Evolutionary conservation across 148 eudicot species (phyloP).

Genomic region (Arctostaphylos glauca): DNA sequence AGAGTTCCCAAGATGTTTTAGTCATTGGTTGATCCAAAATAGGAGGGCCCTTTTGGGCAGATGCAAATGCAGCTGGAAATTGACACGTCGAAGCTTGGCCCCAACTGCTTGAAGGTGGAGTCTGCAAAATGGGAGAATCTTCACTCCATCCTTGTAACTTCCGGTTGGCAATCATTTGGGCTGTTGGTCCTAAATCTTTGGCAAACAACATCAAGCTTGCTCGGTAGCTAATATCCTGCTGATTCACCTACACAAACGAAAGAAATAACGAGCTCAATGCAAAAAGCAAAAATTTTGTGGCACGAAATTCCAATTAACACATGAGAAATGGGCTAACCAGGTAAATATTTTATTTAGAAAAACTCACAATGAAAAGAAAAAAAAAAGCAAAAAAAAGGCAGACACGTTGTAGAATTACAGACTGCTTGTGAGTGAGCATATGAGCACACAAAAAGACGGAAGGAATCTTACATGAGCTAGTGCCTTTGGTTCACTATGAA

Average conservation of each 20-base stretch:
- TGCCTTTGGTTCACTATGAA: constrained; percentile 15
- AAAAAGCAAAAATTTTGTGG: neutral
- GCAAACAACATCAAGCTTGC: constrained; percentile 66
- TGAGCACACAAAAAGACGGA: neutral
- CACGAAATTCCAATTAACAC: neutral
- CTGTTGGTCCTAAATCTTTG: constrained; percentile 69
- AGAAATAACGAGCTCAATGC: neutral
- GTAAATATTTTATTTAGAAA: neutral
- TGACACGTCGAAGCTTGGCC: constrained; percentile 12
- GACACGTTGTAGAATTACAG: neutral
- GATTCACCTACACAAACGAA: constrained; percentile 36
- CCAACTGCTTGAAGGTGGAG: neutral
- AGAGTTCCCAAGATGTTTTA: neutral
- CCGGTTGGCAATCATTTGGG: constrained; percentile 59
- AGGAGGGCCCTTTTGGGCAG: constrained; percentile 11
- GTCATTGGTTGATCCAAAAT: neutral
- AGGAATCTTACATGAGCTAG: constrained; percentile 36
- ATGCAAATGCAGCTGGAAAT: constrained; percentile 9
- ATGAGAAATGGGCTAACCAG: neutral
- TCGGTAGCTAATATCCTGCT: constrained; percentile 40
- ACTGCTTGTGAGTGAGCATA: neutral
- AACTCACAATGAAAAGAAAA: neutral
- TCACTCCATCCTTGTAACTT: constrained; percentile 39
- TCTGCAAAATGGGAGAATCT: constrained; percentile 12
- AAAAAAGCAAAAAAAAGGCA: neutral